Conservation (phyloP, 768 basidiomycete species). For the Auricularia sp. region DNA sequence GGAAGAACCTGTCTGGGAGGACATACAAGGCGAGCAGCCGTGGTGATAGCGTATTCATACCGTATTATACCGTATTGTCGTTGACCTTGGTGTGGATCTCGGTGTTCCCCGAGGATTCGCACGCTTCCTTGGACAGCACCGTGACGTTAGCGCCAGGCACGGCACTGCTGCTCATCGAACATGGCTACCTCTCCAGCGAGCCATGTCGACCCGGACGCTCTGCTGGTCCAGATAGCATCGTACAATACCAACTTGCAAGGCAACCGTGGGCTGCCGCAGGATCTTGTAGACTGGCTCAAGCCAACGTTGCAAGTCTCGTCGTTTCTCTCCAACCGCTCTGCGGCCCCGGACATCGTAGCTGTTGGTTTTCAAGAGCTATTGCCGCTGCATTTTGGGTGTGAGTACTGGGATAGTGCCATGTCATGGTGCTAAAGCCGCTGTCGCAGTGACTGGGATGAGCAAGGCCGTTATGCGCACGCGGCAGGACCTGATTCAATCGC, state of each 20-base stretch:
- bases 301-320: slow-evolving; percentile 70
- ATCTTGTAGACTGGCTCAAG: slow-evolving; percentile 85
- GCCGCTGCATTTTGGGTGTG: slow-evolving; percentile 79
- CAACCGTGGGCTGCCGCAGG: slow-evolving; percentile 59
- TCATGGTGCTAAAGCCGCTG: neutral
- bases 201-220: neutral
- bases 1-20: no score
- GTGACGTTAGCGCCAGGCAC: no score
- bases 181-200: no score
- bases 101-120: no score
- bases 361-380: slow-evolving; percentile 92
- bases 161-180: no score
- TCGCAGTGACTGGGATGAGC: slow-evolving; percentile 67
- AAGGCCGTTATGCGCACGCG: slow-evolving; percentile 56
- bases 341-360: slow-evolving; percentile 75
- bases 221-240: slow-evolving; percentile 67
- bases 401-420: slow-evolving; percentile 22
- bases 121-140: no score
- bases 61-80: no score
- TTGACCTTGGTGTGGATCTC: no score
- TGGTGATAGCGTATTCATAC: no score
- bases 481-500: slow-evolving; percentile 59
- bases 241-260: slow-evolving; percentile 91
- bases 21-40: no score
- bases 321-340: slow-evolving; percentile 48